Conservation (phyloP, 176 grass and related monocot genomes). For the Bothriochloa decipiens region DNA sequence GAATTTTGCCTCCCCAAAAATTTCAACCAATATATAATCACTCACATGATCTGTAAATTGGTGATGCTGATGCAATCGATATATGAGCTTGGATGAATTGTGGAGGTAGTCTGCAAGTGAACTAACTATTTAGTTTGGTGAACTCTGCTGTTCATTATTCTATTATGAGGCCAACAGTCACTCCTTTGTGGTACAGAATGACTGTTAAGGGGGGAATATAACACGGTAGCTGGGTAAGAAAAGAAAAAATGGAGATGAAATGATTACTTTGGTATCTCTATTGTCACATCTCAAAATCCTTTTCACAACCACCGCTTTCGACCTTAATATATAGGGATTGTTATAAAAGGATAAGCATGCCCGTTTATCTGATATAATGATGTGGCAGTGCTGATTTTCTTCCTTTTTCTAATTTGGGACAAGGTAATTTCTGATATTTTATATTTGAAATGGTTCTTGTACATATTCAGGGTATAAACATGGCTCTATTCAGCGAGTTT, state of each 20-base stretch:
- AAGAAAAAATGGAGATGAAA: slow-evolving; percentile 27
- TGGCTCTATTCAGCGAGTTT: neutral
- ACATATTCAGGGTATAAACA: slow-evolving; percentile 21
- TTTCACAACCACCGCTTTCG: neutral
- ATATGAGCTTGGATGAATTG: neutral
- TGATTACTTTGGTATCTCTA: slow-evolving; percentile 33
- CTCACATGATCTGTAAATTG: neutral
- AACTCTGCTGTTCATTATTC: slow-evolving; percentile 8
- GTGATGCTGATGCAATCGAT: neutral
- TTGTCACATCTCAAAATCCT: slow-evolving; percentile 23
- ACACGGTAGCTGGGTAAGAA: neutral
- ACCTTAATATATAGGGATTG: neutral
- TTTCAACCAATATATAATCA: neutral
- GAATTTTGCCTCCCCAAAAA: neutral
- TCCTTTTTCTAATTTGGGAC: neutral
- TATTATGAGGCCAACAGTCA: neutral
- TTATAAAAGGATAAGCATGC: neutral
- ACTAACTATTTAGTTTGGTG: slow-evolving; percentile 19
- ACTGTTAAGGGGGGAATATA: slow-evolving; percentile 9
- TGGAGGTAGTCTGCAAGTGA: slow-evolving; percentile 10
- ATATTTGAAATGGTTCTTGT: slow-evolving; percentile 26
- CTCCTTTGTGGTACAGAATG: slow-evolving; percentile 20
- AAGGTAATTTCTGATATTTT: slow-evolving; percentile 13
- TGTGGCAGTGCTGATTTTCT: slow-evolving; percentile 22
- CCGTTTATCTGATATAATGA: slow-evolving; percentile 20